These are phyloP conservation scores for Cairneyella variabilis DNA, from an alignment of 495 filamentous ascomycete genomes.

Conservation along the genomic window DNA sequence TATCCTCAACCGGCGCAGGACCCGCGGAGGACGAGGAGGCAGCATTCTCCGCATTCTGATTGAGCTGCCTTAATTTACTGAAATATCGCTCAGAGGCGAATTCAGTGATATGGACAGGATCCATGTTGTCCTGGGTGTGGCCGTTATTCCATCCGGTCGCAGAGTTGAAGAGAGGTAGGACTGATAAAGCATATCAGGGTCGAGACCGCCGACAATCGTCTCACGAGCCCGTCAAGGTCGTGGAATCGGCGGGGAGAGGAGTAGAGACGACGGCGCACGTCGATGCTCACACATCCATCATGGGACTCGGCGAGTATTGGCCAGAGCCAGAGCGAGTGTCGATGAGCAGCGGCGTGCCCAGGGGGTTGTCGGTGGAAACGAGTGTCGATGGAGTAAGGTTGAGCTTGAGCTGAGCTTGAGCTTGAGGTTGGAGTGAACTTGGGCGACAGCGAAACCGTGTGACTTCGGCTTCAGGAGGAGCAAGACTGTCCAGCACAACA, in stretches of 20 bases:
- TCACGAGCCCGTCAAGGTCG: constrained; percentile 32
- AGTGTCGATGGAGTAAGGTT: background rate
- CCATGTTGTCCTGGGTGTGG: constrained; percentile 38
- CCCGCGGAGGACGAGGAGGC: constrained; percentile 5
- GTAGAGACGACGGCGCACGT: constrained; percentile 29
- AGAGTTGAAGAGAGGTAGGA: constrained; percentile 9
- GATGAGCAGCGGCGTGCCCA: constrained; percentile 1
- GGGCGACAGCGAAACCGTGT: too few relatives aligned
- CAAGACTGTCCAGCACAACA: too few relatives aligned
- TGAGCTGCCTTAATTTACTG: constrained; percentile 38
- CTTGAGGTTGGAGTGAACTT: too few relatives aligned
- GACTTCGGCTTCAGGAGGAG: too few relatives aligned
- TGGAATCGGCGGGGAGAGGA: constrained; percentile 28
- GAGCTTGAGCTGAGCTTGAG: too few relatives aligned
- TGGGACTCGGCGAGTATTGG: constrained; percentile 23
- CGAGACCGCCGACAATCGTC: constrained; percentile 15
- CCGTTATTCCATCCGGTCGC: constrained; percentile 27
- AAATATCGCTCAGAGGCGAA: constrained; percentile 55
- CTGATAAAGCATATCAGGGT: constrained; percentile 25
- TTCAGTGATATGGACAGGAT: constrained; percentile 51
- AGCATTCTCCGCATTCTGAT: constrained; percentile 19
- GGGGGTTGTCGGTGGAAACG: background rate
- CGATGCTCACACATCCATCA: constrained; percentile 46
- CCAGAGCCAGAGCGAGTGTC: constrained; percentile 1
- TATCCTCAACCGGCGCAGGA: background rate